Conservation (phyloP, 1,284 basidiomycete genomes). For the Austroboletus novae-zelandiae region DNA sequence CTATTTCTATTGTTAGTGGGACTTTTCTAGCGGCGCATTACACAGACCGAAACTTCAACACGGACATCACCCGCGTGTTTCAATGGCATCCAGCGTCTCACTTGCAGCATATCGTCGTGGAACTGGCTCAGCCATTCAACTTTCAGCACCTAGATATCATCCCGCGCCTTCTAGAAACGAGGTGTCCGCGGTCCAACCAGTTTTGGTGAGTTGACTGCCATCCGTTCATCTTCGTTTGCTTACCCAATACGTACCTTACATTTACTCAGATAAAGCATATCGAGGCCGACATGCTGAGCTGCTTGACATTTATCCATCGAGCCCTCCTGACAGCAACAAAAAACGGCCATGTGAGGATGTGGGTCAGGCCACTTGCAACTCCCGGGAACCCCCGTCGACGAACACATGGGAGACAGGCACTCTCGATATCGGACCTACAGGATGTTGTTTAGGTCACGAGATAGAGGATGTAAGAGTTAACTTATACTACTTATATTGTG, state of each 20-base stretch:
- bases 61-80: slow-evolving; percentile 66
- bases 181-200: slow-evolving; percentile 87
- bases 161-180: slow-evolving; percentile 87
- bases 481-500: slow-evolving; percentile 18
- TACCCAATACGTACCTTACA: background rate
- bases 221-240: slow-evolving; percentile 4
- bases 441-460: slow-evolving; percentile 20
- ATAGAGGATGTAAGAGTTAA: slow-evolving; percentile 9
- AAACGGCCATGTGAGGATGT: slow-evolving; percentile 73
- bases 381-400: slow-evolving; percentile 28
- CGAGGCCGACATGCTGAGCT: slow-evolving; percentile 73
- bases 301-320: slow-evolving; percentile 68
- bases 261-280: slow-evolving; percentile 68
- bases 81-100: slow-evolving; percentile 73
- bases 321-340: slow-evolving; percentile 77
- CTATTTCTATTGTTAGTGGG: slow-evolving; percentile 61
- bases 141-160: slow-evolving; percentile 66
- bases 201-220: slow-evolving; percentile 59
- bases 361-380: slow-evolving; percentile 72
- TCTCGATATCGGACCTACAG: slow-evolving; percentile 33
- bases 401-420: slow-evolving; percentile 29
- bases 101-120: slow-evolving; percentile 58
- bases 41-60: slow-evolving; percentile 69
- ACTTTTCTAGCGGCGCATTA: slow-evolving; percentile 79
- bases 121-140: slow-evolving; percentile 50